A percentile compares a stretch with the other conserved stretches of the same genome.
phyloP scores from a whole-genome alignment of 768 basidiomycete genomes.

The Cystofilobasidium macerans region DNA sequence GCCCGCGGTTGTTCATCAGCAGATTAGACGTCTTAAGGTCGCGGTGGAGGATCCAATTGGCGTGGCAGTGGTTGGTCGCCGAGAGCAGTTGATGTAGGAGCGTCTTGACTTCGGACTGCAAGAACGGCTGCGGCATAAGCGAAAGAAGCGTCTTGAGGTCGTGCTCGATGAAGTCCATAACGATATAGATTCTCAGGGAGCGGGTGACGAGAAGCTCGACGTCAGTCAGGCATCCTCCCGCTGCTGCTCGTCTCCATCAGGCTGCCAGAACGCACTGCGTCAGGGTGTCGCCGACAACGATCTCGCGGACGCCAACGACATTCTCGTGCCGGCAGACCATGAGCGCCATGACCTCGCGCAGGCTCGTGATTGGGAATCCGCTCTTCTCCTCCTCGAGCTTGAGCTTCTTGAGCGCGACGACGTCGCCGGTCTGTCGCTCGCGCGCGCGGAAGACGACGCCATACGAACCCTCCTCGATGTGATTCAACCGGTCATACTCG shows the following conservation, averaged over 20 bases:
- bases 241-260: too few species aligned
- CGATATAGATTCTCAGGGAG: conserved; percentile 75
- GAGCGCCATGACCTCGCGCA: conserved; percentile 90
- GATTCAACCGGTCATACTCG: conserved; percentile 84
- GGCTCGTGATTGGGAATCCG: conserved; percentile 92
- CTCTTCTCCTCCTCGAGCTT: conserved; percentile 98
- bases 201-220: conserved; percentile 12
- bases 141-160: conserved; percentile 93
- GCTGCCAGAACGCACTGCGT: conserved; percentile 75
- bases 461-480: conserved; percentile 97
- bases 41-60: conserved; percentile 94
- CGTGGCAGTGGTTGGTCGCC: conserved; percentile 84
- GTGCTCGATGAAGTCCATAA: conserved; percentile 99
- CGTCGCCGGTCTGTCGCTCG: conserved; percentile 87
- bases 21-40: conserved; percentile 96
- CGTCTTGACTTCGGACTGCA: conserved; percentile 97
- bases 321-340: conserved; percentile 92
- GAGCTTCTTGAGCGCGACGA: conserved; percentile 93
- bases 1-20: conserved; percentile 97
- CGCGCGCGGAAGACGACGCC: conserved; percentile 93
- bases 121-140: conserved; percentile 89
- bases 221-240: too few species aligned
- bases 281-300: conserved; percentile 94
- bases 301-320: conserved; percentile 91
- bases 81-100: conserved; percentile 85